These are phyloP conservation scores for Cytidiella melzeri DNA, from an alignment of 768 basidiomycete genomes.

Conservation along the genomic window DNA sequence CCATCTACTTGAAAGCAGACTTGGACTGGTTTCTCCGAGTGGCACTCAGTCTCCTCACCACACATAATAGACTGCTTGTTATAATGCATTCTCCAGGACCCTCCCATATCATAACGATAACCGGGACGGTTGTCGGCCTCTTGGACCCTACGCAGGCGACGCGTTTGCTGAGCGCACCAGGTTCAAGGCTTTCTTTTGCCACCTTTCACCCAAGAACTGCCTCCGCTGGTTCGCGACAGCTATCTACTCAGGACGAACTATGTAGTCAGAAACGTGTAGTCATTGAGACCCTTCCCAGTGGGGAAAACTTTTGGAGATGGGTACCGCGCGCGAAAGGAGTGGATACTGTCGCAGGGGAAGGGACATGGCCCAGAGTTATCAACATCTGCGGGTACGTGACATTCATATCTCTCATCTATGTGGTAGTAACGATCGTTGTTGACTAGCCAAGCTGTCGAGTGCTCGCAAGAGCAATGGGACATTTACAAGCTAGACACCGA, in stretches of 20 bases:
- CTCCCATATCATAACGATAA: conserved; percentile 3
- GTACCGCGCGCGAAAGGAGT: conserved; percentile 63
- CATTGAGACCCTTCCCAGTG: conserved; percentile 56
- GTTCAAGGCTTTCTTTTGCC: conserved; percentile 64
- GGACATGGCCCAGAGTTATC: conserved; percentile 61
- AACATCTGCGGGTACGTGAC: conserved; percentile 60
- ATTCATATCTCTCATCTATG: neutral
- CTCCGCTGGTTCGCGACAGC: conserved; percentile 33
- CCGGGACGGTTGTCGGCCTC: conserved; percentile 50
- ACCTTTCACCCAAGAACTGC: conserved; percentile 69
- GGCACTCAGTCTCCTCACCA: neutral
- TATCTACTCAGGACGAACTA: conserved; percentile 40
- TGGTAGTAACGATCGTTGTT: neutral
- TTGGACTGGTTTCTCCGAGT: too few relatives aligned
- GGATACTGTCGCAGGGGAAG: conserved; percentile 57
- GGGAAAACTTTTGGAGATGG: conserved; percentile 64
- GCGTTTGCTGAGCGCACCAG: conserved; percentile 54
- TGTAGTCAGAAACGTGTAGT: conserved; percentile 66
- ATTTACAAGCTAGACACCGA: conserved; percentile 74
- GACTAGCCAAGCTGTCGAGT: conserved; percentile 40
- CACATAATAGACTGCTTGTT: neutral
- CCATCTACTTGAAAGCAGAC: neutral
- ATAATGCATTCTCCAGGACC: neutral
- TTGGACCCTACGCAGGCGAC: conserved; percentile 57
- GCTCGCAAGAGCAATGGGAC: conserved; percentile 79